phyloP scores from a whole-genome alignment of 768 basidiomycete species.

The Auricularia auricula-judae region DNA sequence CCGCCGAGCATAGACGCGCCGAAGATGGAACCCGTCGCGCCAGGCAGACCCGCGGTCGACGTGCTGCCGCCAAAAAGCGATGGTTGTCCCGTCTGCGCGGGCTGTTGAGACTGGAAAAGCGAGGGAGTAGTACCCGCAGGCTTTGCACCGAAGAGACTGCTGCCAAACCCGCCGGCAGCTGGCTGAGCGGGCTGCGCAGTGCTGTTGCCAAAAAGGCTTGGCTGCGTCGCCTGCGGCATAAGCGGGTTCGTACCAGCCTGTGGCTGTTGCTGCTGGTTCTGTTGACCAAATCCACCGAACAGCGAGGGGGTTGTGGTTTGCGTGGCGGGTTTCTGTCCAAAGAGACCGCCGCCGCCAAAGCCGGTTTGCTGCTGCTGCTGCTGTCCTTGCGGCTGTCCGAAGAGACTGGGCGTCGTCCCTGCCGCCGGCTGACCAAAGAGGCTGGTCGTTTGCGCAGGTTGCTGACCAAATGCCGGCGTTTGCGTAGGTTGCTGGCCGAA shows the following conservation, averaged over 20 bases:
- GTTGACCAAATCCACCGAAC: background rate
- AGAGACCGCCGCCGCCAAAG: slow-evolving; percentile 7
- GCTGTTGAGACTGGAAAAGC: slow-evolving; percentile 27
- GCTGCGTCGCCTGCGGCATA: background rate
- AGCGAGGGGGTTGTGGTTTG: background rate
- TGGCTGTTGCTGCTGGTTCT: slow-evolving; percentile 15
- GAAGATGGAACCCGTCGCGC: slow-evolving; percentile 3
- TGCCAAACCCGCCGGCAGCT: slow-evolving; percentile 28
- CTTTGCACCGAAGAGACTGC: slow-evolving; percentile 41
- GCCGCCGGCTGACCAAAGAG: slow-evolving; percentile 22
- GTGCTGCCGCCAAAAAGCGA: slow-evolving; percentile 13
- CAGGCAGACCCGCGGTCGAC: background rate
- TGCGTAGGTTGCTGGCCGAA: slow-evolving; percentile 15
- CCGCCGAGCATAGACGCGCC: background rate
- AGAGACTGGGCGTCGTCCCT: slow-evolving; percentile 16
- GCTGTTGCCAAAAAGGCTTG: slow-evolving; percentile 2
- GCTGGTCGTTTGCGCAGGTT: slow-evolving; percentile 8
- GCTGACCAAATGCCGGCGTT: slow-evolving; percentile 6
- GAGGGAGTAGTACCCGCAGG: slow-evolving; percentile 29
- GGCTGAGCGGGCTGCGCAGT: background rate
- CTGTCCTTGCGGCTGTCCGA: slow-evolving; percentile 15
- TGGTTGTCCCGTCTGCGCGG: slow-evolving; percentile 22
- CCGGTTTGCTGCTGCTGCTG: slow-evolving; percentile 7
- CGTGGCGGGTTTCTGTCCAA: slow-evolving; percentile 5
- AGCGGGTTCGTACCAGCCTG: slow-evolving; percentile 3